Conservation (phyloP, 164 flowering plant species). For the Warburgia ugandensis region DNA sequence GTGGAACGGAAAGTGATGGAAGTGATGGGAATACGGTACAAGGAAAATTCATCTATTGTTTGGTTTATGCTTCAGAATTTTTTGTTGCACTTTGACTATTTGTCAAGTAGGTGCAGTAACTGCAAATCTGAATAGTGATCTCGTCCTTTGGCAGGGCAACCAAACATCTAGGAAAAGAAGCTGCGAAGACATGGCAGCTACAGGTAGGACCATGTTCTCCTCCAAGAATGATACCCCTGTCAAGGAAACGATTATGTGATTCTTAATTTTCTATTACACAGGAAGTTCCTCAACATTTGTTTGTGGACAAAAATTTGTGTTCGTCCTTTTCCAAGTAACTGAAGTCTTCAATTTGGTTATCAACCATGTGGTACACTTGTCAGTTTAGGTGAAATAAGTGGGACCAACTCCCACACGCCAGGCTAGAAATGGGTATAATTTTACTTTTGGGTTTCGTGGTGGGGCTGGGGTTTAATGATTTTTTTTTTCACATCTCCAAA, state of each 20-base stretch:
- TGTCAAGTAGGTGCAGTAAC: too few species aligned
- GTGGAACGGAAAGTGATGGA: conserved; percentile 51
- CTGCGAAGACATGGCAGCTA: conserved; percentile 35
- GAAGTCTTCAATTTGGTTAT: too few species aligned
- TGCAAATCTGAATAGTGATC: neutral
- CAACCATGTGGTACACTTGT: too few species aligned
- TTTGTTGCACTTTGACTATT: too few species aligned
- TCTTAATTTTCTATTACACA: neutral
- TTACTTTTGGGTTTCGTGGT: too few species aligned
- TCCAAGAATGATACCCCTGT: neutral
- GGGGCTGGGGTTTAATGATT: neutral
- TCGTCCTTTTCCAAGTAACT: too few species aligned
- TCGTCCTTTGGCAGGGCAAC: conserved; percentile 31
- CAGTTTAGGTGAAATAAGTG: too few species aligned
- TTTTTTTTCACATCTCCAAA: too few species aligned
- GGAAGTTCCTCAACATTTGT: neutral
- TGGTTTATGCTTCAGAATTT: neutral
- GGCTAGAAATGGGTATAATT: too few species aligned
- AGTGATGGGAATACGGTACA: conserved; percentile 56
- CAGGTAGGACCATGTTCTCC: conserved; percentile 32
- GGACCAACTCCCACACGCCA: too few species aligned
- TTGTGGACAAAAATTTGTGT: neutral
- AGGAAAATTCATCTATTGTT: conserved; percentile 26
- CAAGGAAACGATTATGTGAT: too few species aligned
- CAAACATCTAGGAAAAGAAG: conserved; percentile 51